Base-by-base conservation (phyloP, 164 flowering plant genomes). In the Magnolia kwangsiensis region DNA sequence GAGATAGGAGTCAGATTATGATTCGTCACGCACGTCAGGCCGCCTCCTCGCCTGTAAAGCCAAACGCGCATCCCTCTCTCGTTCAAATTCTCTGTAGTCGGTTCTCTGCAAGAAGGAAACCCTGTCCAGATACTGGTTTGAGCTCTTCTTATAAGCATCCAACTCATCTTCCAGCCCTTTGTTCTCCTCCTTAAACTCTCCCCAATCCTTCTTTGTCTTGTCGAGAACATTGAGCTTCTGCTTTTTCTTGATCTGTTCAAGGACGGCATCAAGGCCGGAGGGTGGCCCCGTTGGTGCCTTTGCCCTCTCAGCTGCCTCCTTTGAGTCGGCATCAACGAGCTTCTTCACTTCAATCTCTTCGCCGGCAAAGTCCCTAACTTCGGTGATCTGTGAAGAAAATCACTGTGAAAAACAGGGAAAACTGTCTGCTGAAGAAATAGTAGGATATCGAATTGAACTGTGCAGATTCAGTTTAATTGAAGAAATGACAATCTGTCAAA, bases 171-270 rank as follows among this genome's bases (percentile, higher is more conserved):
- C 99, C 72, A 94, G 20, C 19, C 93, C 91, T 75, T 85, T 89
- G 75, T 89, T 90, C 45, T 94, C 97, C 23, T 87, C 98, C 82
- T 96, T 96, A 81, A 81, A 96, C 77, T 93, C 98, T 13, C 98
- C 98, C 98, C 98, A 96, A 68, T 96, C 99, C 86, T 90, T 91
- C 74, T 91, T 96, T 0, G 98, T 94, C 89, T 96, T 96, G 84
- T 94, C 98, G 9, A 96, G 92, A 31, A 96, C 98, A 79, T 97
- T 96, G 3, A 96, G 93, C 83, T 96, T 96, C 18, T 78, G 96
- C 74, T 90, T 94, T 89, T 96, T 96, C 90, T 87, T 94, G 2
- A 96, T 93, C 78, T 93, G 99, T 77, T 94, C 99, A 27, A 94
- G 95, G 73, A 96, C 69, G 4, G 91, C 89, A 85, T 96, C 98